Percentiles rank a stretch among this genome's conserved stretches.
phyloP scores from a whole-genome alignment of 208 protist species.

The Vickermania spadyakhi region DNA sequence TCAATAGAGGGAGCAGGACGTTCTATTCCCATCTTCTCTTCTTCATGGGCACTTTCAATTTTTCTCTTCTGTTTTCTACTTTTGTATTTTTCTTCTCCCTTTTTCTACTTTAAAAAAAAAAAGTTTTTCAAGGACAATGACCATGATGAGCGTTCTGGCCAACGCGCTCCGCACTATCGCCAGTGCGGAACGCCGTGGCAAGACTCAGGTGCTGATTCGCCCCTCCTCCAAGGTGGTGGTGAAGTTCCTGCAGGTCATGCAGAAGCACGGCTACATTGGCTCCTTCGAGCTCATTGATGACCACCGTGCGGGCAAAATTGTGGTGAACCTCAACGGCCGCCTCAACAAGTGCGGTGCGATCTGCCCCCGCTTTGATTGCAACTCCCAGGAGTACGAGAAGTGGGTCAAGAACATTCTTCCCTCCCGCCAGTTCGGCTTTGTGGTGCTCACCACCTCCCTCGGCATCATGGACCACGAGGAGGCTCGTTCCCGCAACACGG shows the following conservation, averaged over 20 bases:
- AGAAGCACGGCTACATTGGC: conserved; percentile 99
- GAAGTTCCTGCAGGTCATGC: conserved; percentile 99
- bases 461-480: conserved; percentile 99
- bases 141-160: conserved; percentile 94
- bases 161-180: conserved; percentile 95
- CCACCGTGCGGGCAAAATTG: conserved; percentile 99
- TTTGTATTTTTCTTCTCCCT: background rate
- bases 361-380: conserved; percentile 98
- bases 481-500: conserved; percentile 96
- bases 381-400: conserved; percentile 95
- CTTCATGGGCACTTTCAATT: too few species aligned
- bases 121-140: conserved; percentile 79
- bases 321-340: conserved; percentile 99
- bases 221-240: conserved; percentile 99
- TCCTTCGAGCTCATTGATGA: conserved; percentile 99
- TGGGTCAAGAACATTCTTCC: conserved; percentile 99
- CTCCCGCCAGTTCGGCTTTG: conserved; percentile 99
- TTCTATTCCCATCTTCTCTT: too few species aligned
- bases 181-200: conserved; percentile 99
- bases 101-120: background rate
- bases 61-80: too few species aligned
- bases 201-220: conserved; percentile 99
- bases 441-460: conserved; percentile 99
- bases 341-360: conserved; percentile 99
- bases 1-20: too few species aligned